Percentiles rank a stretch among this genome's conserved stretches.
phyloP scores from a whole-genome alignment of 2,329 filamentous ascomycete species.

The Coniella lustricola region DNA sequence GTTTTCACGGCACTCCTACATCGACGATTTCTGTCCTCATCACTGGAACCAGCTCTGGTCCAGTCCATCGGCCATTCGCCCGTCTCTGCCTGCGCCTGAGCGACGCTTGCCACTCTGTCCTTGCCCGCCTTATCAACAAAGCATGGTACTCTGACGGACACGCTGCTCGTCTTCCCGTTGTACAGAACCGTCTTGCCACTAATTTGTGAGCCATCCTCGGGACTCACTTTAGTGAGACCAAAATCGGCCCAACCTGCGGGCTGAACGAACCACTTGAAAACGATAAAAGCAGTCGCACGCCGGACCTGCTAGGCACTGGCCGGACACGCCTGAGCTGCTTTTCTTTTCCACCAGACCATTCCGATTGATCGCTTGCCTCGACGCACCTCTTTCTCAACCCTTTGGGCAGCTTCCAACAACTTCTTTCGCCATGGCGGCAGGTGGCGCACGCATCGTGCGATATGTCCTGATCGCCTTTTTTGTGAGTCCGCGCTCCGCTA shows the following conservation, averaged over 20 bases:
- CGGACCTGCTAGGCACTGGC: neutral
- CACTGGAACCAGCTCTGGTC: too few species aligned
- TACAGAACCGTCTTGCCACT: neutral
- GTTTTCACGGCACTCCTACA: too few species aligned
- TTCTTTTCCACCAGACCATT: too few species aligned
- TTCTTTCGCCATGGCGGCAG: slow-evolving; percentile 49
- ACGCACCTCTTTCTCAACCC: neutral
- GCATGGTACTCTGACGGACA: slow-evolving; percentile 6
- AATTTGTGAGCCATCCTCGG: neutral
- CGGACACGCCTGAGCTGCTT: too few species aligned
- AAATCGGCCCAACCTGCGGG: neutral
- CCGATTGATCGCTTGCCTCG: neutral
- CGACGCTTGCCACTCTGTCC: too few species aligned
- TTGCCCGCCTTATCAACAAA: neutral
- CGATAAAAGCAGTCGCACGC: slow-evolving; percentile 1
- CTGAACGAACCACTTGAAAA: neutral
- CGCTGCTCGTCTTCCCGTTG: neutral
- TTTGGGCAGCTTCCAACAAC: slow-evolving; percentile 5
- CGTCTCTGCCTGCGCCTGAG: too few species aligned
- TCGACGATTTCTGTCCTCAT: too few species aligned
- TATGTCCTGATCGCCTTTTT: slow-evolving; percentile 77
- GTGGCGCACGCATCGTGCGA: slow-evolving; percentile 67
- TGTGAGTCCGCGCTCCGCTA: slow-evolving; percentile 45
- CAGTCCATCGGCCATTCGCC: too few species aligned
- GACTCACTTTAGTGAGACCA: neutral